A percentile compares a stretch with the other conserved stretches of the same genome.
phyloP scores from a whole-genome alignment of 371 early-diverging fungal genomes.

The Actinomucor elegans region DNA sequence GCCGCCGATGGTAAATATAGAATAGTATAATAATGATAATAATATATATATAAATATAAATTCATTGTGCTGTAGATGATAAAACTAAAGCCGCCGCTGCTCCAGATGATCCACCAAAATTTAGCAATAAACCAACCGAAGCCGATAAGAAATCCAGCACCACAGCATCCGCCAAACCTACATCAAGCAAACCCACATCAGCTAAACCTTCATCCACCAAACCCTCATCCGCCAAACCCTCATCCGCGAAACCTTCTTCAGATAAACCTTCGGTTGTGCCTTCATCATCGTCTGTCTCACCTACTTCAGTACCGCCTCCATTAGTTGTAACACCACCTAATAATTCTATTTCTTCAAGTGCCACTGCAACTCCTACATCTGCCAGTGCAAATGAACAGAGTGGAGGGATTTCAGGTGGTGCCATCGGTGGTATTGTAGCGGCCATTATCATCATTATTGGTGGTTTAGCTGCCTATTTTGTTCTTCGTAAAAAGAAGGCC shows the following conservation, averaged over 20 bases:
- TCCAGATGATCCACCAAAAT: too few relatives aligned
- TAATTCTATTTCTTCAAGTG: neutral
- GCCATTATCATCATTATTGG: slow-evolving; percentile 33
- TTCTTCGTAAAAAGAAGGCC: slow-evolving; percentile 36
- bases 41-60: too few relatives aligned
- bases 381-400: neutral
- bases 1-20: too few relatives aligned
- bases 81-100: too few relatives aligned
- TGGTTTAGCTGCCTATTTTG: slow-evolving; percentile 38
- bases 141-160: neutral
- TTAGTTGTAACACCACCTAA: neutral
- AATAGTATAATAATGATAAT: too few relatives aligned
- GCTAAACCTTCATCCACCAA: neutral
- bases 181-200: neutral
- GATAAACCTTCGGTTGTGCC: neutral
- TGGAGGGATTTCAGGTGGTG: slow-evolving; percentile 43
- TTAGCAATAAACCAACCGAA: neutral
- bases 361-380: neutral
- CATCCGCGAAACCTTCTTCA: too few relatives aligned
- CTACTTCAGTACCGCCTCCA: neutral
- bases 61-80: too few relatives aligned
- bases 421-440: slow-evolving; percentile 50
- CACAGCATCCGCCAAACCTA: too few relatives aligned
- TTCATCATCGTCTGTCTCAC: neutral
- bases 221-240: neutral